A percentile compares a stretch with the other conserved stretches of the same genome.
Evolutionary conservation across 2,329 filamentous ascomycete genomes (phyloP).

Genomic region (Exserohilum rostratum): DNA sequence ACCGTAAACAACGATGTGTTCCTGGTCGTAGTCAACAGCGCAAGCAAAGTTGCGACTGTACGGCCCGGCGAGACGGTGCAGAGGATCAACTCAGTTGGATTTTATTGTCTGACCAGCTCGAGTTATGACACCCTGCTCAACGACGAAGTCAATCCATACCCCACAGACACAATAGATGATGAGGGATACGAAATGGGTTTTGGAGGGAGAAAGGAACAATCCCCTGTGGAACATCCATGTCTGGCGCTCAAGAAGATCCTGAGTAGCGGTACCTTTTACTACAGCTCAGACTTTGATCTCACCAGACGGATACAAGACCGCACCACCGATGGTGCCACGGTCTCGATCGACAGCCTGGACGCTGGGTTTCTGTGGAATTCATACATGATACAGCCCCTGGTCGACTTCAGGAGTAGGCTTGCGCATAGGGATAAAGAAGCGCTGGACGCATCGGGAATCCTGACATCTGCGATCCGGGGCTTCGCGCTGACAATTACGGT

Average conservation of each 20-base stretch:
- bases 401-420: slow-evolving; percentile 85
- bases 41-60: slow-evolving; percentile 78
- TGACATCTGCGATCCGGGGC: slow-evolving; percentile 92
- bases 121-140: slow-evolving; percentile 80
- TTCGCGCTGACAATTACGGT: slow-evolving; percentile 89
- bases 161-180: slow-evolving; percentile 59
- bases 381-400: slow-evolving; percentile 93
- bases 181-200: slow-evolving; percentile 60
- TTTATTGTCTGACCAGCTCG: slow-evolving; percentile 85
- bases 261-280: slow-evolving; percentile 94
- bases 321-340: slow-evolving; percentile 75
- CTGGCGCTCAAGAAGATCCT: slow-evolving; percentile 88
- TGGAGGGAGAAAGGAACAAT: slow-evolving; percentile 67
- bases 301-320: slow-evolving; percentile 92
- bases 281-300: slow-evolving; percentile 96
- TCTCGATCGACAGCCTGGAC: slow-evolving; percentile 92
- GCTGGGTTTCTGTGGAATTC: slow-evolving; percentile 96
- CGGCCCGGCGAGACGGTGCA: slow-evolving; percentile 88
- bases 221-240: slow-evolving; percentile 83
- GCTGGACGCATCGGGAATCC: slow-evolving; percentile 83
- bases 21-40: slow-evolving; percentile 83
- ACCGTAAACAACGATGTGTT: slow-evolving; percentile 85
- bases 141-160: slow-evolving; percentile 63
- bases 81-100: slow-evolving; percentile 84
- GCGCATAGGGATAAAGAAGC: slow-evolving; percentile 74